phyloP scores from a whole-genome alignment of 176 grass and related monocot species.

The Hyparrhenia diplandra region DNA sequence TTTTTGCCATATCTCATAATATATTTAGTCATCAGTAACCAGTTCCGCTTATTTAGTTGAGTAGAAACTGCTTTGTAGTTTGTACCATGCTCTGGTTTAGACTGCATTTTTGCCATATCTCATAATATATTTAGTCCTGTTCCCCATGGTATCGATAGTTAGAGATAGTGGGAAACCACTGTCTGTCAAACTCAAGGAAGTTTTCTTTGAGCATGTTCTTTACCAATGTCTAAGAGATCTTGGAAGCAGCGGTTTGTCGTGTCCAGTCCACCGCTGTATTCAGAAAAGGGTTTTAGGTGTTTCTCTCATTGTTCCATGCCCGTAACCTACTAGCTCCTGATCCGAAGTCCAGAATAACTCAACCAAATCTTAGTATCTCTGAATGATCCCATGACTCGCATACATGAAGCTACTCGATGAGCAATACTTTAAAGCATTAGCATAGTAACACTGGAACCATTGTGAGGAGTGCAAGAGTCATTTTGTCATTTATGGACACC shows the following conservation, averaged over 20 bases:
- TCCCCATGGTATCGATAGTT: background rate
- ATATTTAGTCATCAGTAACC: background rate
- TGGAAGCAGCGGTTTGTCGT: background rate
- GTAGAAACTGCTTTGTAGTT: background rate
- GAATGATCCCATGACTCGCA: background rate
- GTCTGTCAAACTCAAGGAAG: background rate
- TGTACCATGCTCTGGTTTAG: background rate
- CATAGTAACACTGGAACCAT: background rate
- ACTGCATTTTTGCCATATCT: background rate
- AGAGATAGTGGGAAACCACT: background rate
- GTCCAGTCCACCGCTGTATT: background rate
- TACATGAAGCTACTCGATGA: background rate
- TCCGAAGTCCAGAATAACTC: background rate
- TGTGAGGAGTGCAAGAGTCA: background rate
- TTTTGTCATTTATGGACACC: background rate
- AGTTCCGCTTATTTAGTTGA: background rate
- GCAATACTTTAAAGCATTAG: background rate
- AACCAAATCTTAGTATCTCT: background rate
- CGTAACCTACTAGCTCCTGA: background rate
- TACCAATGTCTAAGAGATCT: background rate
- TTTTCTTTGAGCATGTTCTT: background rate
- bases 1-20: no score
- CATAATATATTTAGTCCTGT: background rate
- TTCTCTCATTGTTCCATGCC: background rate
- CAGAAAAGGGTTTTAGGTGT: background rate